Base-by-base conservation (phyloP, 2,329 filamentous ascomycete genomes). In the Huntiella omanensis region DNA sequence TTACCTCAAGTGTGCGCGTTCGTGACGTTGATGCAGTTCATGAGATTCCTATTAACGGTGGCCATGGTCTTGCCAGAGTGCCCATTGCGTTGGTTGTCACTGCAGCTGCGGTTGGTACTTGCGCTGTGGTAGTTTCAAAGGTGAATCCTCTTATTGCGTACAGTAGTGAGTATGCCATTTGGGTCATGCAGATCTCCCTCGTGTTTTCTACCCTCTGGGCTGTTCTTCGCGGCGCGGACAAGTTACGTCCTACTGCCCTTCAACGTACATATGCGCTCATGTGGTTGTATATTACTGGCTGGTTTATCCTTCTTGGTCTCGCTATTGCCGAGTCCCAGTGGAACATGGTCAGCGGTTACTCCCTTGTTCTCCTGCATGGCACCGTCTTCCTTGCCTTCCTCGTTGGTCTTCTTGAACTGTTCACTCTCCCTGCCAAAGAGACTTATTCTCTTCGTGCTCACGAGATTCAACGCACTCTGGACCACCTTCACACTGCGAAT, bases 141-240 rank as follows among this genome's bases (percentile, higher is more conserved):
- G 64, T 88, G 57, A 96, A 96, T 57, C 86, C 88, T 1, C 73
- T 84, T 55, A 85, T 96, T 54, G 67, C 91, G n/a, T 91, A 95
- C 63, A 87, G 84, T 62, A 92, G 82, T 55, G 71, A 78, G 41
- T 96, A 91, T 3, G 3, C 4, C 34, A 71, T 68, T 1, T 93
- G 86, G 84, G 75, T 76, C 22, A 92, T 92, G 79, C 82, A 86
- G 64, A 57, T 88, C 0, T 82, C 82, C 1, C 68, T 84, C 1
- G 94, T 86, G 68, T 76, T 91, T 56, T 77, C 81, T 49, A 60
- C 79, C 15, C 78, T 85, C 40, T 96, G 88, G 88, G 79, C 85
- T 52, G 68, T 92, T 33, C 77, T 85, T 55, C 74, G 80, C 13
- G 78, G 83, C 2, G 82, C 84, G 12, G 80, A 86, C 55, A 81